phyloP scores from a whole-genome alignment of 2,329 filamentous ascomycete species.

The Dryadomyces quercivorus region DNA sequence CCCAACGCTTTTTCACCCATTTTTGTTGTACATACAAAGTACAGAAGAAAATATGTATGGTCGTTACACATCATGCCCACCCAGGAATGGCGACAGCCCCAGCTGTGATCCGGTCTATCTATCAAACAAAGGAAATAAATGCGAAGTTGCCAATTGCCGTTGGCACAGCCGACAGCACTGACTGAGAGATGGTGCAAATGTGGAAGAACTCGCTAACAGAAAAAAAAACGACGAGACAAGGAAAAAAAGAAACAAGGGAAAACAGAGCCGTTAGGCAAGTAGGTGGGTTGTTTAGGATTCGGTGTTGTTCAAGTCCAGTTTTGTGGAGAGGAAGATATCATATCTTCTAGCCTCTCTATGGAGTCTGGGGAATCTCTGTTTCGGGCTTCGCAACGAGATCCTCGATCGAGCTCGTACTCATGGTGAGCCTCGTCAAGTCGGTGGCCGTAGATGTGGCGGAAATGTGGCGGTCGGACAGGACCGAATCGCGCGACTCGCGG shows the following conservation, averaged over 20 bases:
- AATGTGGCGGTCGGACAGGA: constrained; percentile 37
- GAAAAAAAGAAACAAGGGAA: background rate
- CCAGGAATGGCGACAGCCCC: constrained; percentile 1
- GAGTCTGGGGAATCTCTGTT: background rate
- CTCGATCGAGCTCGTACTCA: constrained; percentile 34
- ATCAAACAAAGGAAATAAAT: background rate
- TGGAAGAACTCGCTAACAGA: background rate
- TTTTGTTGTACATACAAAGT: constrained; percentile 3
- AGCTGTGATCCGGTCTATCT: constrained; percentile 3
- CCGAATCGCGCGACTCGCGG: constrained; percentile 32
- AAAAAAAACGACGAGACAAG: background rate
- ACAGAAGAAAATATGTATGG: constrained; percentile 3
- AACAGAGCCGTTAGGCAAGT: background rate
- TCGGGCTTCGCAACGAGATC: constrained; percentile 14
- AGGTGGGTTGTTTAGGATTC: background rate
- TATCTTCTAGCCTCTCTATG: background rate
- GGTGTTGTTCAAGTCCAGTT: background rate
- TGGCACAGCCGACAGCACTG: background rate
- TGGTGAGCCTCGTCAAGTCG: constrained; percentile 39
- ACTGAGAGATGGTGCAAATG: background rate
- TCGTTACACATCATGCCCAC: constrained; percentile 8
- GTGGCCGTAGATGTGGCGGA: constrained; percentile 42
- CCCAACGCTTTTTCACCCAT: background rate
- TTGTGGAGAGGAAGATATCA: background rate
- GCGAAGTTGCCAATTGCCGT: background rate